A percentile compares a stretch with the other conserved stretches of the same genome.
Evolutionary conservation across 495 filamentous ascomycete species (phyloP).

Genomic region (Neurospora sp.): DNA sequence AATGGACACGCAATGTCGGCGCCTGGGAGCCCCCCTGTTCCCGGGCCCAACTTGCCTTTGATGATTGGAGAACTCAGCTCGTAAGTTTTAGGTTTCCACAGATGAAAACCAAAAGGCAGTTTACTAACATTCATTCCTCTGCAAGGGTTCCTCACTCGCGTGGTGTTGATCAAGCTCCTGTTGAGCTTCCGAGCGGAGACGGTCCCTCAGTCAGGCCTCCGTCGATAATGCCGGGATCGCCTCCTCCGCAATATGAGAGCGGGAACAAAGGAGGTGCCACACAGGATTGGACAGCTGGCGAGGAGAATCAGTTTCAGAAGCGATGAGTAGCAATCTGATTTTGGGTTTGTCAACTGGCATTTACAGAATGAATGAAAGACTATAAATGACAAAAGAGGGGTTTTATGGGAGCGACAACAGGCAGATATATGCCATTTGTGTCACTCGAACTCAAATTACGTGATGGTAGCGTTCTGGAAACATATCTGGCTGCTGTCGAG

Average conservation of each 20-base stretch:
- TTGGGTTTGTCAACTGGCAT: background rate
- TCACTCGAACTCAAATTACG: background rate
- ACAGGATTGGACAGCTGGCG: background rate
- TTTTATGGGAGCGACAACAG: background rate
- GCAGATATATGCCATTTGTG: background rate
- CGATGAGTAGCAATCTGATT: background rate
- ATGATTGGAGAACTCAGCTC: background rate
- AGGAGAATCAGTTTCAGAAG: background rate
- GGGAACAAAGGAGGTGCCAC: background rate
- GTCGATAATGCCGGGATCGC: background rate
- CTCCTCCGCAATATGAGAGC: background rate
- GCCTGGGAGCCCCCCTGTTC: background rate
- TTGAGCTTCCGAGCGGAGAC: background rate
- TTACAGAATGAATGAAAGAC: background rate
- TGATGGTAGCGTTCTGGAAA: background rate
- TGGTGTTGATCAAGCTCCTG: background rate
- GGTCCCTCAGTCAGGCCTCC: background rate
- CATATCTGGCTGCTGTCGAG: background rate
- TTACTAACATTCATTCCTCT: background rate
- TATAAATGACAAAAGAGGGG: background rate
- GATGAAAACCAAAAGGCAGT: background rate
- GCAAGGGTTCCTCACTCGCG: background rate
- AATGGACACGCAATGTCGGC: background rate
- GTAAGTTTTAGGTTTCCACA: background rate
- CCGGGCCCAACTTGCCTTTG: background rate